Evolutionary conservation across 2,329 filamentous ascomycete genomes (phyloP).

Genomic region (Trematosphaeria pertusa): DNA sequence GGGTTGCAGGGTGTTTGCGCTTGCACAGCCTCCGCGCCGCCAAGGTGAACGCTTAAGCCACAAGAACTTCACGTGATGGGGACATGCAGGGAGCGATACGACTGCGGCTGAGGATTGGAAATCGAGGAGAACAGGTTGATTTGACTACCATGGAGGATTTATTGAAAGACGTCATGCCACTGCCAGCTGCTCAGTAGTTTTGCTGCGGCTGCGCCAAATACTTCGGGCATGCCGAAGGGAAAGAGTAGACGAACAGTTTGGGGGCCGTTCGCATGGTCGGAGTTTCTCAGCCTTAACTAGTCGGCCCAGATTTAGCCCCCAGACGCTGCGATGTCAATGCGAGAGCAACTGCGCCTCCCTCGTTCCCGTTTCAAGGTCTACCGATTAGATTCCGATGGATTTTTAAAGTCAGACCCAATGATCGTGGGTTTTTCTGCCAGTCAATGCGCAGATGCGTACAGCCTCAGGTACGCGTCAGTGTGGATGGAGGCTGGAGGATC

Average conservation of each 20-base stretch:
- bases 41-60: background rate
- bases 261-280: no score
- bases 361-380: background rate
- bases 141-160: background rate
- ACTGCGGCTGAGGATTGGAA: background rate
- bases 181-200: no score
- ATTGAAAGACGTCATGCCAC: no score
- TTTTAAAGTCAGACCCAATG: background rate
- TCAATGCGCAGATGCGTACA: background rate
- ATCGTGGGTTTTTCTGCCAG: background rate
- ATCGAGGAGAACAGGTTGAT: background rate
- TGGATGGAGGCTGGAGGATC: background rate
- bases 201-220: no score
- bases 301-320: no score
- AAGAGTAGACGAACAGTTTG: no score
- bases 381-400: background rate
- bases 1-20: background rate
- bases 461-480: background rate
- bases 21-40: background rate
- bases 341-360: no score
- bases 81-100: background rate
- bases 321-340: no score
- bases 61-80: background rate
- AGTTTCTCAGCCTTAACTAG: no score
- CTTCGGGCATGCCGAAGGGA: no score